Evolutionary conservation across 2,329 filamentous ascomycete genomes (phyloP), one percentile per base, ranked within the genome.

Genomic region (Metarhizium anisopliae): DNA sequence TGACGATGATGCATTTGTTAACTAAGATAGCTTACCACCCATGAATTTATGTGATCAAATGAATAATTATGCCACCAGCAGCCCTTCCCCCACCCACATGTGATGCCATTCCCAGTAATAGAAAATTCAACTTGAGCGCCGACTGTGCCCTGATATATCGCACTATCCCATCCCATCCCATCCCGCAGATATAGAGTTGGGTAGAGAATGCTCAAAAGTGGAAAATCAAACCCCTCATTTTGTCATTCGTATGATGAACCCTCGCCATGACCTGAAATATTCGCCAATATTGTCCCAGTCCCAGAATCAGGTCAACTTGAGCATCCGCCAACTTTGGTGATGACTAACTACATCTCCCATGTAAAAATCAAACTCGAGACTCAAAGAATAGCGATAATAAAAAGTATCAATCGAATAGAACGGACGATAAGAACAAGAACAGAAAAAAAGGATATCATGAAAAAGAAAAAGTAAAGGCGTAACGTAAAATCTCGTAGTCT

Each of bases 1-100:
- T 36, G 83, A 88, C 55, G 79, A 83, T 42, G 78, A 82, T 55
- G 68, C 75, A 51, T 80, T 79, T 59, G 74, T 81, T 53, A 55
- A 35, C 40, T 73, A 59, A 66, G 16, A 11, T 32, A 8, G 14
- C n/a, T 7, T 30, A 30, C 6, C 16, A 18, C n/a, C 32, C 30
- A 35, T 32, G 18, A 36, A 0, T 47, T n/a, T 11, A 47, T 49
- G 51, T 36, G 14, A 54, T 20, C 20, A 11, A 45, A 45, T 47
- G 25, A 53, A 38, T 20, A 47, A 14, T 30, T 29, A 5, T 30
- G 20, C 45, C 45, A 30, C 20, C 45, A 30, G 25, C 11, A 30
- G 10, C 14, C 20, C 45, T 29, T 4, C 13, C 18, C 25, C 20
- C 11, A 20, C 7, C 11, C 20, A 6, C 30, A 14, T 49, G 20